Evolutionary conservation across 2,329 filamentous ascomycete genomes (phyloP).

Genomic region (Chrysosporium queenslandicum): DNA sequence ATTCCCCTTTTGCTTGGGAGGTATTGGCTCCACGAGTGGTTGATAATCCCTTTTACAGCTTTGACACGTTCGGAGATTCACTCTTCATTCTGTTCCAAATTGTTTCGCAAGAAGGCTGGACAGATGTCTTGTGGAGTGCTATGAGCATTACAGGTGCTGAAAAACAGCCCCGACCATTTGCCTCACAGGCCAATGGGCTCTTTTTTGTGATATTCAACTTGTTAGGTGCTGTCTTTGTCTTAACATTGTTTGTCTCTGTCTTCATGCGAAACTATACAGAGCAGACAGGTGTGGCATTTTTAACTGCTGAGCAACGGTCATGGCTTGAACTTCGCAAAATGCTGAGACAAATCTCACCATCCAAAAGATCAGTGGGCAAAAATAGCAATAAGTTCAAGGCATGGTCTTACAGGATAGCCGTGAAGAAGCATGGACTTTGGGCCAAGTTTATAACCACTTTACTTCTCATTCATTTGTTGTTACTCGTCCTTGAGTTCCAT

Average conservation of each 20-base stretch:
- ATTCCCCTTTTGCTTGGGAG: conserved; percentile 70
- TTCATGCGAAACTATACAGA: conserved; percentile 99
- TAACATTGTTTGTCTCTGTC: conserved; percentile 95
- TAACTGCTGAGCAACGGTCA: conserved; percentile 90
- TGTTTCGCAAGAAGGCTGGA: conserved; percentile 97
- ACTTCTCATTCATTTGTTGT: conserved; percentile 68
- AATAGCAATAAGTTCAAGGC: conserved; percentile 69
- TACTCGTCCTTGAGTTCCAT: conserved; percentile 80
- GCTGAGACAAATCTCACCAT: conserved; percentile 83
- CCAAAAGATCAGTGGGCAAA: conserved; percentile 76
- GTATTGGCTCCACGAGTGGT: conserved; percentile 74
- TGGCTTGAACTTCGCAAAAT: conserved; percentile 94
- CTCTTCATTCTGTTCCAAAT: conserved; percentile 98
- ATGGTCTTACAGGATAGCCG: conserved; percentile 90
- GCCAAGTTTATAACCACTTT: conserved; percentile 69
- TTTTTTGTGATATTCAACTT: conserved; percentile 98
- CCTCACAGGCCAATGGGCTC: conserved; percentile 71
- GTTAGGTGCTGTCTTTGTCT: conserved; percentile 86
- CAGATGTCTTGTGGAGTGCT: conserved; percentile 76
- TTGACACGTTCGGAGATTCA: conserved; percentile 88
- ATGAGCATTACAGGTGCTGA: conserved; percentile 71
- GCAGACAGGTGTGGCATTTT: conserved; percentile 89
- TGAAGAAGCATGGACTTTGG: conserved; percentile 90
- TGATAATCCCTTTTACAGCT: conserved; percentile 74
- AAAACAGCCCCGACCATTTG: conserved; percentile 59